A percentile compares a stretch with the other conserved stretches of the same genome.
Evolutionary conservation across 768 basidiomycete species (phyloP).

Genomic region (Sporobolomyces pararoseus): DNA sequence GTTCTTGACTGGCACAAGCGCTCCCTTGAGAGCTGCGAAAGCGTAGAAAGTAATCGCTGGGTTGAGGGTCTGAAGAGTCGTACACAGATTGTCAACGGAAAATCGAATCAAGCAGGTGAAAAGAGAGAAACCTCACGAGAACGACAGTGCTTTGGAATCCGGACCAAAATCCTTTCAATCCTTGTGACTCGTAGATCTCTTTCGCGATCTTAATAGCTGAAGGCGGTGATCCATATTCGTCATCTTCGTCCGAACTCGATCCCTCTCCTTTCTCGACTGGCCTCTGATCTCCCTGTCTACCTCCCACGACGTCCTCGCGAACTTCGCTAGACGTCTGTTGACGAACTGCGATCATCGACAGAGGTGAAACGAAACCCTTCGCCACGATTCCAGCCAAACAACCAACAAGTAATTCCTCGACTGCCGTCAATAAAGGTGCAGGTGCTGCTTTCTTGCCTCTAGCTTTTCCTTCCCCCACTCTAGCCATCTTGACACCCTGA

Average conservation of each 20-base stretch:
- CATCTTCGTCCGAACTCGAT: slow-evolving; percentile 38
- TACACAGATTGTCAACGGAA: neutral
- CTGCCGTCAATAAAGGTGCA: slow-evolving; percentile 46
- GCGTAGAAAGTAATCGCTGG: slow-evolving; percentile 61
- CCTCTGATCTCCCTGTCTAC: slow-evolving; percentile 39
- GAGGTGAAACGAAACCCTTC: slow-evolving; percentile 58
- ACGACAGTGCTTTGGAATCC: slow-evolving; percentile 58
- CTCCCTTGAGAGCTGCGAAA: slow-evolving; percentile 56
- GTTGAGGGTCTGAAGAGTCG: slow-evolving; percentile 51
- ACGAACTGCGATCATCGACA: slow-evolving; percentile 59
- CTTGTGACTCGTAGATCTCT: slow-evolving; percentile 56
- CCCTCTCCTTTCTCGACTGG: slow-evolving; percentile 22
- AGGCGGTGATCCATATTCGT: slow-evolving; percentile 39
- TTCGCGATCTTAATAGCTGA: slow-evolving; percentile 48
- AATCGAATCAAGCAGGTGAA: no score
- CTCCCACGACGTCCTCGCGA: slow-evolving; percentile 44
- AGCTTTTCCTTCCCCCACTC: neutral
- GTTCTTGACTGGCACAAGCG: slow-evolving; percentile 47
- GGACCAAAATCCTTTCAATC: slow-evolving; percentile 59
- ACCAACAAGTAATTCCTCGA: slow-evolving; percentile 59
- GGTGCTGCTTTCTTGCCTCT: neutral
- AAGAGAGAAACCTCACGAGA: slow-evolving; percentile 51
- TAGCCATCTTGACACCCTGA: neutral
- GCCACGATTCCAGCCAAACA: slow-evolving; percentile 61
- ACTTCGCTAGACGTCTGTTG: slow-evolving; percentile 55